phyloP scores from a whole-genome alignment of 1,284 basidiomycete species.

The Marasmius oreades region DNA sequence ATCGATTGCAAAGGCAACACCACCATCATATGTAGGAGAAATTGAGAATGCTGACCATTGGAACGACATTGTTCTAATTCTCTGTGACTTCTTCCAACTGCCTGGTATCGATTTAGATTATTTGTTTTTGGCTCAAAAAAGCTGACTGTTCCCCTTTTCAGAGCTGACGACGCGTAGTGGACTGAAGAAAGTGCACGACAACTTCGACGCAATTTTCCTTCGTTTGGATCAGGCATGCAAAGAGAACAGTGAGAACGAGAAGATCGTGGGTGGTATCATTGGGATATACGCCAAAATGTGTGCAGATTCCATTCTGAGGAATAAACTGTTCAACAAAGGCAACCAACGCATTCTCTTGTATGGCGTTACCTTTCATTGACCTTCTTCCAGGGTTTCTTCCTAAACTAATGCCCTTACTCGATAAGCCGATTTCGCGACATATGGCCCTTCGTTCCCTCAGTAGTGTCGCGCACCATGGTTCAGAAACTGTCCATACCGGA shows the following conservation, averaged over 20 bases:
- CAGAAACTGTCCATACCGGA: constrained; percentile 41
- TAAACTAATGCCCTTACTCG: constrained; percentile 51
- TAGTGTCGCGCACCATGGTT: constrained; percentile 61
- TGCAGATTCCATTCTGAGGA: constrained; percentile 46
- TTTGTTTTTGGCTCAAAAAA: not conserved
- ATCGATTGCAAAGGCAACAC: not conserved
- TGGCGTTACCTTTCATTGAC: not conserved
- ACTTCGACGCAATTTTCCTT: constrained; percentile 47
- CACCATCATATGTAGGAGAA: constrained; percentile 33
- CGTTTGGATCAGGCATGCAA: constrained; percentile 44
- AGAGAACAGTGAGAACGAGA: constrained; percentile 33
- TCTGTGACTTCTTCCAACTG: constrained; percentile 47
- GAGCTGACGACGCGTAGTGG: constrained; percentile 54
- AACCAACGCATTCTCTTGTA: not conserved
- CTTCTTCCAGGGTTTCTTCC: constrained; percentile 45
- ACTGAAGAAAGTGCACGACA: constrained; percentile 56
- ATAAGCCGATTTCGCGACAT: constrained; percentile 41
- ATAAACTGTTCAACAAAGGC: constrained; percentile 28
- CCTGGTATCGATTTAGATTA: constrained; percentile 37
- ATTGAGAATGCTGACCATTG: constrained; percentile 49
- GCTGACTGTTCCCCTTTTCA: constrained; percentile 19
- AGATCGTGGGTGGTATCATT: constrained; percentile 49
- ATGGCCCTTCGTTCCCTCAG: constrained; percentile 52
- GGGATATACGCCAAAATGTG: constrained; percentile 64
- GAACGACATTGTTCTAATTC: constrained; percentile 40